Conservation (phyloP, 2,329 filamentous ascomycete genomes). For the Botrytis pseudocinerea region DNA sequence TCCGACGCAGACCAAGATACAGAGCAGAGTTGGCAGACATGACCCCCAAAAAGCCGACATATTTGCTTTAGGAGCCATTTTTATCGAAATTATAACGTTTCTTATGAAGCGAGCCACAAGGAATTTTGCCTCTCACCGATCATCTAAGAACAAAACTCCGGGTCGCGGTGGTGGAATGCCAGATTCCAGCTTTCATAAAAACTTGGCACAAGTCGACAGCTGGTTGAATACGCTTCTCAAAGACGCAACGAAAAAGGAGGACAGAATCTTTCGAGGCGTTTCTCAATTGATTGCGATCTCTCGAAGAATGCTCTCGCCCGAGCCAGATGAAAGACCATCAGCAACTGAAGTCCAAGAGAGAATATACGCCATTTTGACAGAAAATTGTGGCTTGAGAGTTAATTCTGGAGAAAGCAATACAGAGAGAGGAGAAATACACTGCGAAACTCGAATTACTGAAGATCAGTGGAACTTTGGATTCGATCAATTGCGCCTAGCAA, state of each 20-base stretch:
- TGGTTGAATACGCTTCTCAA: slow-evolving; percentile 66
- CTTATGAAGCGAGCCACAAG: slow-evolving; percentile 66
- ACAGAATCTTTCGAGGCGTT: slow-evolving; percentile 52
- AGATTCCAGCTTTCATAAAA: slow-evolving; percentile 72
- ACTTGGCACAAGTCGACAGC: slow-evolving; percentile 64
- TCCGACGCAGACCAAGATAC: not conserved
- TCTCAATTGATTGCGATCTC: slow-evolving; percentile 55
- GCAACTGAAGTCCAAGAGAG: slow-evolving; percentile 54
- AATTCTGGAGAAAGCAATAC: not conserved
- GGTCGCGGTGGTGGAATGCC: slow-evolving; percentile 55
- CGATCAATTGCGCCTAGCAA: slow-evolving; percentile 36
- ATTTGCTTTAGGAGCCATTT: slow-evolving; percentile 72
- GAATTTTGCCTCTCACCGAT: slow-evolving; percentile 66
- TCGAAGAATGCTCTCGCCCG: slow-evolving; percentile 54
- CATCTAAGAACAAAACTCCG: slow-evolving; percentile 59
- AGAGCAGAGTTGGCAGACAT: slow-evolving; percentile 43
- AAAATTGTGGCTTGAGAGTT: slow-evolving; percentile 32
- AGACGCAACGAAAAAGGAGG: slow-evolving; percentile 52
- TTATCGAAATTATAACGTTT: slow-evolving; percentile 69
- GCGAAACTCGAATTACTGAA: slow-evolving; percentile 28
- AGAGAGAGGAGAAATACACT: slow-evolving; percentile 32
- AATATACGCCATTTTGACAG: slow-evolving; percentile 53
- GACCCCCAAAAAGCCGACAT: slow-evolving; percentile 65
- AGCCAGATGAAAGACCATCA: slow-evolving; percentile 54
- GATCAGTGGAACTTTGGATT: slow-evolving; percentile 36